Percentiles rank a stretch among this genome's conserved stretches.
phyloP scores from a whole-genome alignment of 2,329 filamentous ascomycete species.

The Tolypocladium cylindrosporum region DNA sequence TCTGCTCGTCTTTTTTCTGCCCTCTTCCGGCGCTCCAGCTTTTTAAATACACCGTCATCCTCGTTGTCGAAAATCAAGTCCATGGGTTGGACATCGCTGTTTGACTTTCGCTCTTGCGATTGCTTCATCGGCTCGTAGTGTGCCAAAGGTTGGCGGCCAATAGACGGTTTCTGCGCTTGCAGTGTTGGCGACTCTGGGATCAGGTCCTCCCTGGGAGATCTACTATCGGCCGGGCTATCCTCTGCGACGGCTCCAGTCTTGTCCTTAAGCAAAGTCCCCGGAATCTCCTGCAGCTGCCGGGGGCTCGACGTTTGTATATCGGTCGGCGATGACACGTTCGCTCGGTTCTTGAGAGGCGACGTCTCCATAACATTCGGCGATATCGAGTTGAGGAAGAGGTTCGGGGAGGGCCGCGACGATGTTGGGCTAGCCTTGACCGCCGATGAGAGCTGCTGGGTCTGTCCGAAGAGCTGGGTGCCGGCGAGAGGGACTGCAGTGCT shows the following conservation, averaged over 20 bases:
- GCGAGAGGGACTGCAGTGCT: constrained; percentile 24
- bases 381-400: constrained; percentile 32
- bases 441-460: constrained; percentile 44
- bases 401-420: constrained; percentile 46
- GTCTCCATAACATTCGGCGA: constrained; percentile 33
- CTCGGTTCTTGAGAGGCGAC: constrained; percentile 41
- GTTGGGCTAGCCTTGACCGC: constrained; percentile 44
- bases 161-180: constrained; percentile 11
- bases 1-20: constrained; percentile 27
- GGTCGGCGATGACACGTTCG: constrained; percentile 35
- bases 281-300: constrained; percentile 18
- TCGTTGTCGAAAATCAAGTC: constrained; percentile 21
- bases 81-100: constrained; percentile 12
- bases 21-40: constrained; percentile 23
- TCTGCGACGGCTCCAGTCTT: constrained; percentile 8
- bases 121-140: constrained; percentile 36
- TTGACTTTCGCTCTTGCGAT: constrained; percentile 31
- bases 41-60: constrained; percentile 21
- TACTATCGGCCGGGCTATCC: constrained; percentile 15
- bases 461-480: constrained; percentile 41
- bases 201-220: constrained; percentile 16
- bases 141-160: constrained; percentile 22
- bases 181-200: constrained; percentile 27
- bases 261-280: constrained; percentile 14
- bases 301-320: constrained; percentile 32